A percentile compares a stretch with the other conserved stretches of the same genome.
Conservation (phyloP, 2,329 filamentous ascomycete species). For the Cordyceps pruinosa region DNA sequence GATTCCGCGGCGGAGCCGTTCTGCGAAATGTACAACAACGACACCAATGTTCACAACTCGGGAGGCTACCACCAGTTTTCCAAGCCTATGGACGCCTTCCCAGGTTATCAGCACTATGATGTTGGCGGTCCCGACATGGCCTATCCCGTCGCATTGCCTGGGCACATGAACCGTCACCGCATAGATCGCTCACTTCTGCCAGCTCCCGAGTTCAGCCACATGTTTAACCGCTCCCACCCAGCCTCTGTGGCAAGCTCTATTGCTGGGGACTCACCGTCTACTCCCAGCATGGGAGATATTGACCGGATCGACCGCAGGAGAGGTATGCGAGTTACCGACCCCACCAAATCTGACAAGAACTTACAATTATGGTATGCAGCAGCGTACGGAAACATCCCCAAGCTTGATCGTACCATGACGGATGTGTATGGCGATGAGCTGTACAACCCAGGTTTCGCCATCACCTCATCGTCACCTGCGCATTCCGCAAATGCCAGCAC, state of each 20-base stretch:
- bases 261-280: constrained; percentile 53
- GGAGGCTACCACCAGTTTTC: constrained; percentile 41
- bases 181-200: constrained; percentile 38
- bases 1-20: constrained; percentile 42
- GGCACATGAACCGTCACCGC: constrained; percentile 29
- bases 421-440: constrained; percentile 80
- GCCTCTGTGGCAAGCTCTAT: constrained; percentile 52
- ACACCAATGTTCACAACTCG: constrained; percentile 17
- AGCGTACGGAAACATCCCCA: constrained; percentile 55
- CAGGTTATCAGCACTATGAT: constrained; percentile 35
- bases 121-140: constrained; percentile 31
- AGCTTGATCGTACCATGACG: constrained; percentile 79
- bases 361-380: constrained; percentile 57
- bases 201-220: constrained; percentile 38
- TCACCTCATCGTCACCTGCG: constrained; percentile 49
- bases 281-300: constrained; percentile 44
- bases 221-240: constrained; percentile 40
- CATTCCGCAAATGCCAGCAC: constrained; percentile 43
- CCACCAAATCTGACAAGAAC: constrained; percentile 28
- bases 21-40: constrained; percentile 32
- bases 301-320: constrained; percentile 44
- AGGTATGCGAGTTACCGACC: constrained; percentile 38
- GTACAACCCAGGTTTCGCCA: constrained; percentile 63
- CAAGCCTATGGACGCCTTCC: constrained; percentile 38
- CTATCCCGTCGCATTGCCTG: constrained; percentile 34